Percentiles rank a stretch among this genome's conserved stretches.
Evolutionary conservation across 257 asterid genomes (phyloP).

Genomic region (Penstemon barbatus): DNA sequence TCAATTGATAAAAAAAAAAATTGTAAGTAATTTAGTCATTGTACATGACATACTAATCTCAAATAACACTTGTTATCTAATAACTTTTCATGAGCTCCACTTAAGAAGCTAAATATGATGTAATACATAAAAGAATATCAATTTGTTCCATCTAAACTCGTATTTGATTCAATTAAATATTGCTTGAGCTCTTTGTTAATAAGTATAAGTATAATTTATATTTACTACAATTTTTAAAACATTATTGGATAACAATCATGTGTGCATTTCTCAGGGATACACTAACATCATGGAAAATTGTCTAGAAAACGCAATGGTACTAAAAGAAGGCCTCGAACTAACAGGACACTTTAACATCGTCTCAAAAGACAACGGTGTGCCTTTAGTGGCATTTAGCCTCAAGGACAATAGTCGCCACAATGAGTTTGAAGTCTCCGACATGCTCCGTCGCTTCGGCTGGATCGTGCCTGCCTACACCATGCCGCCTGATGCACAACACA

Average conservation of each 20-base stretch:
- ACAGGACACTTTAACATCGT: slow-evolving; percentile 72
- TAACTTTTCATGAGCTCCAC: too few relatives aligned
- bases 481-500: slow-evolving; percentile 83
- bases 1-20: too few relatives aligned
- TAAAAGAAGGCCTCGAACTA: slow-evolving; percentile 62
- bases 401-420: slow-evolving; percentile 69
- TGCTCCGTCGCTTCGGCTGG: slow-evolving; percentile 81
- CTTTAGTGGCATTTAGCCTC: slow-evolving; percentile 83
- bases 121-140: too few relatives aligned
- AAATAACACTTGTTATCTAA: slow-evolving; percentile 58
- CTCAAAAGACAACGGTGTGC: slow-evolving; percentile 85
- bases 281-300: slow-evolving; percentile 81
- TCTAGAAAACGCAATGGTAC: slow-evolving; percentile 70
- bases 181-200: too few relatives aligned
- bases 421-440: slow-evolving; percentile 74
- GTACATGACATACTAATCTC: slow-evolving; percentile 65
- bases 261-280: slow-evolving; percentile 53
- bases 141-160: slow-evolving; percentile 54
- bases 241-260: background rate
- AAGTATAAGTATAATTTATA: too few relatives aligned
- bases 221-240: background rate
- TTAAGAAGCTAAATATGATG: too few relatives aligned
- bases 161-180: slow-evolving; percentile 52
- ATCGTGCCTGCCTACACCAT: slow-evolving; percentile 89
- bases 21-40: too few relatives aligned